Evolutionary conservation across 176 grass and related monocot genomes (phyloP).

Genomic region (Phyllostachys edulis): DNA sequence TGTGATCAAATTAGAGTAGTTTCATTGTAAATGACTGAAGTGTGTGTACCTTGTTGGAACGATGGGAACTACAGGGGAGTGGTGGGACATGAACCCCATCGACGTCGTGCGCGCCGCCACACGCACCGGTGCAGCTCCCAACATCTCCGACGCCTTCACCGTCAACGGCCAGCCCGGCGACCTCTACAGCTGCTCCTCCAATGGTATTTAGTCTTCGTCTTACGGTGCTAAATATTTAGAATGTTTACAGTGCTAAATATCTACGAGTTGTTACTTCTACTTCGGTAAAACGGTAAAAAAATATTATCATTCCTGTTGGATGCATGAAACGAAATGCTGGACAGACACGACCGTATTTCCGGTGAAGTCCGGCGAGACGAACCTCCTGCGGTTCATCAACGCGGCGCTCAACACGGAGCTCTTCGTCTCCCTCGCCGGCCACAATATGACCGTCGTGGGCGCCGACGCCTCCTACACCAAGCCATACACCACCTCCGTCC

Average conservation of each 20-base stretch:
- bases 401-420: conserved; percentile 85
- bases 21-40: neutral
- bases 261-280: too few species aligned
- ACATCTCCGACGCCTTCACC: conserved; percentile 85
- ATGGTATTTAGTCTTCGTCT: too few species aligned
- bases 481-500: conserved; percentile 52
- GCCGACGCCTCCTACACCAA: conserved; percentile 95
- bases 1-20: neutral
- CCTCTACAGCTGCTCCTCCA: conserved; percentile 74
- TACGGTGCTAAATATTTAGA: too few species aligned
- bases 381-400: conserved; percentile 86
- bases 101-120: conserved; percentile 75
- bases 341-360: conserved; percentile 58
- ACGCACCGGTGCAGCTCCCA: conserved; percentile 66
- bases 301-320: neutral
- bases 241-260: too few species aligned
- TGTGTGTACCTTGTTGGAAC: neutral
- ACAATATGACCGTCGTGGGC: conserved; percentile 83
- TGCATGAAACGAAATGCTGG: neutral
- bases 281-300: too few species aligned
- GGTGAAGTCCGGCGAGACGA: conserved; percentile 80
- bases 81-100: conserved; percentile 89
- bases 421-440: conserved; percentile 70
- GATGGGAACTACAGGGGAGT: conserved; percentile 55
- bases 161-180: conserved; percentile 93